These are phyloP conservation scores for Coniferiporia weirii DNA, from an alignment of 1,284 basidiomycete genomes.

Conservation along the genomic window DNA sequence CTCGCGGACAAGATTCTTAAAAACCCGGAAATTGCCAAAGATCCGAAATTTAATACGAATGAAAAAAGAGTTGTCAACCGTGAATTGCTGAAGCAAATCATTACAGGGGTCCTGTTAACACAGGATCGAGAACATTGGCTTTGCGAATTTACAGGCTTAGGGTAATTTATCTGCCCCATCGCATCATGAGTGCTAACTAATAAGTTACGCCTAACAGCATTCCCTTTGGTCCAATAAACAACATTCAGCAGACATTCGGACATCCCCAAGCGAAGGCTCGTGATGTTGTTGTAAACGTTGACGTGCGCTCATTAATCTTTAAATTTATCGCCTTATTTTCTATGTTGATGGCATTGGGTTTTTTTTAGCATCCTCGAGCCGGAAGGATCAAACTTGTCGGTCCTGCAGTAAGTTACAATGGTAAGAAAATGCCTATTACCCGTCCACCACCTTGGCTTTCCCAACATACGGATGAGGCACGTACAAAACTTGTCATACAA, in stretches of 20 bases:
- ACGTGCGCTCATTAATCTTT: slow-evolving; percentile 36
- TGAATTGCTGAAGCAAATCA: slow-evolving; percentile 63
- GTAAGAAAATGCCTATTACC: slow-evolving; percentile 68
- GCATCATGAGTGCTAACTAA: slow-evolving; percentile 1
- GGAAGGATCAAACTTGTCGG: slow-evolving; percentile 84
- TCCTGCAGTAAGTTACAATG: slow-evolving; percentile 86
- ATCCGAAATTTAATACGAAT: slow-evolving; percentile 71
- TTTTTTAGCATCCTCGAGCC: slow-evolving; percentile 60
- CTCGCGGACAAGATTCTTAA: slow-evolving; percentile 58
- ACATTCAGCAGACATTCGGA: slow-evolving; percentile 84
- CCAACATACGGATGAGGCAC: slow-evolving; percentile 76
- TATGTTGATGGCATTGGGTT: slow-evolving; percentile 13
- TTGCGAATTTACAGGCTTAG: slow-evolving; percentile 63
- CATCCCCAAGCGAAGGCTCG: slow-evolving; percentile 83
- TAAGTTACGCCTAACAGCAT: slow-evolving; percentile 43
- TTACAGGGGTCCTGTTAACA: slow-evolving; percentile 57
- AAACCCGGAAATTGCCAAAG: slow-evolving; percentile 48
- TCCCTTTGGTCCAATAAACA: slow-evolving; percentile 91
- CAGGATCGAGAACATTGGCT: slow-evolving; percentile 70
- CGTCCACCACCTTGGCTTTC: slow-evolving; percentile 81
- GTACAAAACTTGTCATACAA: slow-evolving; percentile 13
- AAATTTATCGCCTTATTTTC: slow-evolving; percentile 8
- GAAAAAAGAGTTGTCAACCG: slow-evolving; percentile 74
- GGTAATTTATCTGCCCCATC: slow-evolving; percentile 43
- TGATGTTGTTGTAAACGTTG: slow-evolving; percentile 53